These are phyloP conservation scores for Phyllosticta citrichinensis DNA, from an alignment of 2,329 filamentous ascomycete genomes.

Conservation along the genomic window DNA sequence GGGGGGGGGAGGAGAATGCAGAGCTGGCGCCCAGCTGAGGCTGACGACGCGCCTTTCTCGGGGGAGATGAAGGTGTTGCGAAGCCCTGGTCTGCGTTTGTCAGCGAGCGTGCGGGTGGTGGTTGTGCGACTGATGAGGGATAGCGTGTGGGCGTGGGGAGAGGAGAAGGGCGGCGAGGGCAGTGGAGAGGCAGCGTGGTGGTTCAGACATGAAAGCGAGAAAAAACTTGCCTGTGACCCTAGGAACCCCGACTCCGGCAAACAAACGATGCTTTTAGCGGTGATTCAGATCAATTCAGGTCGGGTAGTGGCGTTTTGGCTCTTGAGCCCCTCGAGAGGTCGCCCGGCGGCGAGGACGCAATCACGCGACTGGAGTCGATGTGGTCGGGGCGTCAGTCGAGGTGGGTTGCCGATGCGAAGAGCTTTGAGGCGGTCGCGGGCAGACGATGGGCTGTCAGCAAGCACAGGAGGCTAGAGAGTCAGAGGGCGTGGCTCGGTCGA, in stretches of 20 bases:
- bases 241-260: conserved; percentile 9
- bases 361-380: conserved; percentile 23
- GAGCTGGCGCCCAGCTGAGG: conserved; percentile 6
- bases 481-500: conserved; percentile 13
- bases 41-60: conserved; percentile 7
- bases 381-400: conserved; percentile 19
- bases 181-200: conserved; percentile 3
- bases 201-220: neutral
- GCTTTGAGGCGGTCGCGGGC: conserved; percentile 10
- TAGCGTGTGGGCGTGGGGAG: conserved; percentile 4
- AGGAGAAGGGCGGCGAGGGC: conserved; percentile 8
- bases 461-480: conserved; percentile 21
- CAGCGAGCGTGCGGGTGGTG: neutral
- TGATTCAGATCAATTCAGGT: conserved; percentile 7
- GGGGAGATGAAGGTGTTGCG: conserved; percentile 8
- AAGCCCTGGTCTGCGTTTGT: conserved; percentile 10
- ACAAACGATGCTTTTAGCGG: conserved; percentile 6
- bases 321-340: conserved; percentile 30
- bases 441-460: conserved; percentile 9
- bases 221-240: conserved; percentile 9
- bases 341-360: conserved; percentile 23
- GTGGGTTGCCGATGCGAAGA: conserved; percentile 19
- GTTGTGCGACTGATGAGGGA: conserved; percentile 10
- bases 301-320: conserved; percentile 20
- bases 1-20: neutral